Conservation (phyloP, 352 stramenopile species). For the Phytopythium chamaehyphon region DNA sequence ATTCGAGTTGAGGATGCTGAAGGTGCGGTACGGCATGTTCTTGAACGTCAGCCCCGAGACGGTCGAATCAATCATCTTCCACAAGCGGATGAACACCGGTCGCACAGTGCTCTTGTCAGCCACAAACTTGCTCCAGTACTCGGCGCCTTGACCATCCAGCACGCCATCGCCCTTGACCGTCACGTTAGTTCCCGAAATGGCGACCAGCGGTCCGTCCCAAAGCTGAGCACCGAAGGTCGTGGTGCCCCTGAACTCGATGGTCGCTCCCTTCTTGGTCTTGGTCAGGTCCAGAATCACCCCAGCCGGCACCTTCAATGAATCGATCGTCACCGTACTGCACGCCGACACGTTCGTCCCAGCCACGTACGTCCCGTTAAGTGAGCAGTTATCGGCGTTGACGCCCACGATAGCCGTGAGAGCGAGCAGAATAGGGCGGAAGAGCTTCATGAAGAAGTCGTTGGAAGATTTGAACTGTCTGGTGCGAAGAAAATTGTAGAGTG, state of each 20-base stretch:
- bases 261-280: slow-evolving; percentile 18
- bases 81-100: slow-evolving; percentile 22
- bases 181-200: slow-evolving; percentile 16
- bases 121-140: slow-evolving; percentile 17
- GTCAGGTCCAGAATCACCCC: slow-evolving; percentile 32
- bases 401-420: slow-evolving; percentile 5
- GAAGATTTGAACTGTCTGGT: neutral
- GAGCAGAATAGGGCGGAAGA: slow-evolving; percentile 11
- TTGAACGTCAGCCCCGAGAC: slow-evolving; percentile 36
- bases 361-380: slow-evolving; percentile 27
- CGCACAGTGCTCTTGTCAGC: slow-evolving; percentile 14
- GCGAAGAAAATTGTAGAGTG: slow-evolving; percentile 11
- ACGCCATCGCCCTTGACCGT: slow-evolving; percentile 17
- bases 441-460: slow-evolving; percentile 10
- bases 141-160: slow-evolving; percentile 18
- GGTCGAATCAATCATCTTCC: slow-evolving; percentile 13
- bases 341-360: slow-evolving; percentile 16
- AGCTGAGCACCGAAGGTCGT: slow-evolving; percentile 29
- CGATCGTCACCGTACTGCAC: slow-evolving; percentile 29
- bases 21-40: slow-evolving; percentile 37
- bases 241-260: slow-evolving; percentile 31
- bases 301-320: slow-evolving; percentile 19
- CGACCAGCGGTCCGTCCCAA: slow-evolving; percentile 33
- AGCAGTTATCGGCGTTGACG: slow-evolving; percentile 13
- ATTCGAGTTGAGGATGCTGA: slow-evolving; percentile 26